phyloP scores from a whole-genome alignment of 208 protist species.

The Plasmodiophora brassicae region DNA sequence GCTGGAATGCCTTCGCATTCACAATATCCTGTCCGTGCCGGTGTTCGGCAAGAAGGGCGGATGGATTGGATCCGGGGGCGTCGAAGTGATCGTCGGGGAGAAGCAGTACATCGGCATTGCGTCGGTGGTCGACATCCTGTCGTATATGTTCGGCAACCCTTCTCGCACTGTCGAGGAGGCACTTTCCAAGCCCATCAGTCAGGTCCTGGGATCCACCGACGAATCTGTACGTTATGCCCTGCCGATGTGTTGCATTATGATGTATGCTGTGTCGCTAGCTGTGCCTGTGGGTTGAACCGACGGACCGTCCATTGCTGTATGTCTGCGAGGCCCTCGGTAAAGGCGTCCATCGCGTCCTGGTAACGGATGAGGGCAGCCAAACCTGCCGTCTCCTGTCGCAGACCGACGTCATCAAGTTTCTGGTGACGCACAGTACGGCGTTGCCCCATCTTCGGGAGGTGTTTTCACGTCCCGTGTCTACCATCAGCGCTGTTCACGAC shows the following conservation, averaged over 20 bases:
- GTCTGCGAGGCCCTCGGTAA: neutral
- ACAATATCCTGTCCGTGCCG: neutral
- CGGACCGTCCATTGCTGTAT: neutral
- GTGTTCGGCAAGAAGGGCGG: slow-evolving; percentile 14
- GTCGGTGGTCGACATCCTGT: slow-evolving; percentile 13
- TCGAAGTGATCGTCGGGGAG: neutral
- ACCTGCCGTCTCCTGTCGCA: neutral
- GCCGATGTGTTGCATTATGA: neutral
- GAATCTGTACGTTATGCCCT: neutral
- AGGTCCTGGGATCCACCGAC: neutral
- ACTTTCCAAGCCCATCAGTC: neutral
- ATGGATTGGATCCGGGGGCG: neutral
- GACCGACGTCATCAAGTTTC: neutral
- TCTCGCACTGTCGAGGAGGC: neutral
- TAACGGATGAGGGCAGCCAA: neutral
- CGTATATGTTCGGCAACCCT: neutral
- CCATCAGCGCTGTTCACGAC: neutral
- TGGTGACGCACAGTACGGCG: neutral
- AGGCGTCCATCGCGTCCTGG: neutral
- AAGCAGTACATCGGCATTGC: slow-evolving; percentile 30
- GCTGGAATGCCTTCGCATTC: neutral
- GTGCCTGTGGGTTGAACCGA: slow-evolving; percentile 12
- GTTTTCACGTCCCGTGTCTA: neutral
- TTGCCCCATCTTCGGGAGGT: neutral
- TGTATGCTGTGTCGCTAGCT: neutral